Evolutionary conservation across 768 basidiomycete species (phyloP).

Genomic region (Plicaturopsis crispa): DNA sequence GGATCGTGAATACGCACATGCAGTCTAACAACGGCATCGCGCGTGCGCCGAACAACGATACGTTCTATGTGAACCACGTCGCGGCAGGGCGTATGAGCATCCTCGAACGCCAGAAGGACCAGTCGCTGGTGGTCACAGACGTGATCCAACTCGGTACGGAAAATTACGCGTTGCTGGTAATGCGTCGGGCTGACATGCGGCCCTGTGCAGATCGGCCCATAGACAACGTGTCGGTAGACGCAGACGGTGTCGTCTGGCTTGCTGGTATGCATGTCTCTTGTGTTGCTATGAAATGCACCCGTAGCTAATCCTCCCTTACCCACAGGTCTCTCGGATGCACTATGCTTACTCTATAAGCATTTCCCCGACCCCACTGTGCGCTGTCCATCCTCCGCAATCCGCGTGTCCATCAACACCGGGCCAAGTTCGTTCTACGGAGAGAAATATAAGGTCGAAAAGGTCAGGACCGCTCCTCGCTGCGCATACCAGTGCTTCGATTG

Average conservation of each 20-base stretch:
- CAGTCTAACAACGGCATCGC: conserved; percentile 57
- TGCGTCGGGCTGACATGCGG: conserved; percentile 3
- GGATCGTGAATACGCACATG: conserved; percentile 44
- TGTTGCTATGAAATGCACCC: not conserved
- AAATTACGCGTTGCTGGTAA: not conserved
- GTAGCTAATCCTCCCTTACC: too few relatives aligned
- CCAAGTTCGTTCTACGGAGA: conserved; percentile 46
- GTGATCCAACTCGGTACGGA: conserved; percentile 41
- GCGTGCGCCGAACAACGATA: conserved; percentile 43
- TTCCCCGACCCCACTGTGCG: too few relatives aligned
- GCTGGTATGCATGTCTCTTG: conserved; percentile 34
- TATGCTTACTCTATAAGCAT: not conserved
- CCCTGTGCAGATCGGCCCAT: conserved; percentile 32
- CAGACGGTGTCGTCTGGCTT: conserved; percentile 53
- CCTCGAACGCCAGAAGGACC: conserved; percentile 51
- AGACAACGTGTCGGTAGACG: conserved; percentile 59
- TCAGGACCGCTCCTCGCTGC: conserved; percentile 12
- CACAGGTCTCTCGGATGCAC: too few relatives aligned
- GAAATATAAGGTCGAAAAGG: conserved; percentile 54
- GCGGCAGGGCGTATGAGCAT: conserved; percentile 39
- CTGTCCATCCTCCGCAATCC: conserved; percentile 44
- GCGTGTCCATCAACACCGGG: conserved; percentile 47
- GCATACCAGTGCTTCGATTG: not conserved
- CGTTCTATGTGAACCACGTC: conserved; percentile 50
- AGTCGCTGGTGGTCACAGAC: conserved; percentile 49